Conservation (phyloP, 139 green algal species). For the Penium margaritaceum region DNA sequence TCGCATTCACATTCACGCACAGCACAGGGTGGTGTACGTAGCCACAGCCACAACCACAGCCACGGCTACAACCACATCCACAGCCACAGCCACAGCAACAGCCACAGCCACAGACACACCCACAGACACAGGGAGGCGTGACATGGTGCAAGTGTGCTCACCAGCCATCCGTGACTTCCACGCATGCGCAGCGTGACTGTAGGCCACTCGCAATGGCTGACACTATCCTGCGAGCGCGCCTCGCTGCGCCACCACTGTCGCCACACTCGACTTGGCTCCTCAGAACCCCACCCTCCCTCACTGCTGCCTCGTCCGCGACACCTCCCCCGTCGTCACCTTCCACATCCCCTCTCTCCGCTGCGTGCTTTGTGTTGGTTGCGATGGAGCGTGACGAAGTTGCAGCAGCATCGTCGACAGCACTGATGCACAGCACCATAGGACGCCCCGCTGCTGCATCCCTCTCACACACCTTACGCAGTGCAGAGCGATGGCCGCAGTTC, state of each 20-base stretch:
- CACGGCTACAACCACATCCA: no score
- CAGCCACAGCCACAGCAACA: no score
- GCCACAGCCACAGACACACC: no score
- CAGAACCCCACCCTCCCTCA: background rate
- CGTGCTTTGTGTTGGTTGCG: no score
- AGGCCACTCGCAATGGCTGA: no score
- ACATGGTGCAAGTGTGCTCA: background rate
- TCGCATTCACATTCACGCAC: no score
- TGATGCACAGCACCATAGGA: conserved; percentile 13
- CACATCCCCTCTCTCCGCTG: background rate
- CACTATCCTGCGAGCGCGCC: no score
- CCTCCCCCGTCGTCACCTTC: background rate
- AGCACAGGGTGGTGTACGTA: no score
- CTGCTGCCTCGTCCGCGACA: background rate
- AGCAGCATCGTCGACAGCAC: background rate
- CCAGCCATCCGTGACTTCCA: conserved; percentile 24
- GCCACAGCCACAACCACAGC: no score
- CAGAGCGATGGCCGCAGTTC: conserved; percentile 9
- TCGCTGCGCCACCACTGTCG: no score
- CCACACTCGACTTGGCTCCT: background rate
- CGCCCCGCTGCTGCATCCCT: conserved; percentile 2
- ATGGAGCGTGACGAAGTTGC: no score
- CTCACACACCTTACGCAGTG: conserved; percentile 12
- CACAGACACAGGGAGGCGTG: background rate
- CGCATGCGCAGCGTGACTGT: background rate